Evolutionary conservation across 495 filamentous ascomycete genomes (phyloP).

Genomic region (Penicillium arizonense): DNA sequence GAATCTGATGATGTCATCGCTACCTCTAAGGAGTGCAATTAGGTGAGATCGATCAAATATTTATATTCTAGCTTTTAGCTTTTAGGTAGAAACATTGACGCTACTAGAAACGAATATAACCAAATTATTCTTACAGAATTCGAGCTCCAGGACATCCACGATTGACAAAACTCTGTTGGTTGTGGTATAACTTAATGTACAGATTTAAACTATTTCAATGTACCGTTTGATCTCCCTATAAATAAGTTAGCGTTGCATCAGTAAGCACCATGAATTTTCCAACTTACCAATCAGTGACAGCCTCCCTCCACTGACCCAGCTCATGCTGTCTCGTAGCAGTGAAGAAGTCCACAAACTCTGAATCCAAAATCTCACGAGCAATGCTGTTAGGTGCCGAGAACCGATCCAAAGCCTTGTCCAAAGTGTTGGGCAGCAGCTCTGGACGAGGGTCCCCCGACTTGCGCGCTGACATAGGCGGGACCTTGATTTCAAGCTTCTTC

Average conservation of each 20-base stretch:
- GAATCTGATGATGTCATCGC: too few species aligned
- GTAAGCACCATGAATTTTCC: neutral
- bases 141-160: neutral
- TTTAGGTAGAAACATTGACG: too few species aligned
- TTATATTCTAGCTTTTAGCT: too few species aligned
- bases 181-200: neutral
- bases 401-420: slow-evolving; percentile 74
- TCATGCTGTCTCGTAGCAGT: slow-evolving; percentile 91
- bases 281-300: slow-evolving; percentile 86
- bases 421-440: slow-evolving; percentile 60
- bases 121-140: neutral
- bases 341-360: slow-evolving; percentile 92
- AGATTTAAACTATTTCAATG: slow-evolving; percentile 25
- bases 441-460: slow-evolving; percentile 24
- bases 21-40: too few species aligned
- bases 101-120: too few species aligned
- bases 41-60: too few species aligned
- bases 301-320: slow-evolving; percentile 82
- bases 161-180: neutral
- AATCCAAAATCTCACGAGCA: slow-evolving; percentile 80
- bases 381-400: slow-evolving; percentile 68
- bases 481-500: slow-evolving; percentile 74
- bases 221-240: slow-evolving; percentile 27
- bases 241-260: neutral
- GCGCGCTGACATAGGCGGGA: slow-evolving; percentile 65